Evolutionary conservation across 1,284 basidiomycete genomes (phyloP), one percentile per base, ranked within the genome.

Genomic region (Fomitopsis palustris): DNA sequence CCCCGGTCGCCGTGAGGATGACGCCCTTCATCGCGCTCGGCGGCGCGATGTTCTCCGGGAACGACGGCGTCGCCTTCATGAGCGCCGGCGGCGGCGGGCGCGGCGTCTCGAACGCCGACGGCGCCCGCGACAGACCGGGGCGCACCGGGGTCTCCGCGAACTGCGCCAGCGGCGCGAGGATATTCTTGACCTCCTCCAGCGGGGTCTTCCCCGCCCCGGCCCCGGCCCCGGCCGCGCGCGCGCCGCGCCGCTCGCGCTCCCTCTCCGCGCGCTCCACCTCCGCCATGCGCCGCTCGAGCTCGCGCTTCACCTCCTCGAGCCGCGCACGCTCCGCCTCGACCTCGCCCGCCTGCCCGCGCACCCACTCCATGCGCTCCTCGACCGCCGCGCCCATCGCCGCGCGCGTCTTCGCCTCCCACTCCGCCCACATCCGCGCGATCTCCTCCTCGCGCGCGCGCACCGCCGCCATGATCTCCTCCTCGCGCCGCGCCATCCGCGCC

Each of bases 11-110:
- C 0, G 90, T 92, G 37, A 92, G 76, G 39, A 93, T 79, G 37
- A 92, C 86, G 3, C 90, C 90, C 69, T 90, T 90, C 91, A 93
- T 93, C 0, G 90, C 89, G 1, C 87, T 88, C 1, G 81, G 81
- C 21, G 74, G 68, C 9, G 70, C 64, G 23, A 69, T 63, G 42
- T 74, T 68, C 23, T 62, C 55, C 12, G 45, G 45, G 33, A 42
- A 54, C 10, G 51, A 56, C 27, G 57, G 61, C 57, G 58, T 65
- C 14, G 61, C 59, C 33, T 63, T 61, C n/a, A 62, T 64, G 31
- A 52, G 14, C 2, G 61, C 9, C n/a, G 70, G 69, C 10, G 67
- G 71, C 21, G 70, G 69, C 10, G 67, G 71, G 19, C 71, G 65
- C 0, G 82, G 80, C 1, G 81, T 82, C 55, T 77, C 74, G 58